These are phyloP conservation scores for Arxiozyma bovina DNA, from an alignment of 1,139 yeast genomes.

Conservation along the genomic window DNA sequence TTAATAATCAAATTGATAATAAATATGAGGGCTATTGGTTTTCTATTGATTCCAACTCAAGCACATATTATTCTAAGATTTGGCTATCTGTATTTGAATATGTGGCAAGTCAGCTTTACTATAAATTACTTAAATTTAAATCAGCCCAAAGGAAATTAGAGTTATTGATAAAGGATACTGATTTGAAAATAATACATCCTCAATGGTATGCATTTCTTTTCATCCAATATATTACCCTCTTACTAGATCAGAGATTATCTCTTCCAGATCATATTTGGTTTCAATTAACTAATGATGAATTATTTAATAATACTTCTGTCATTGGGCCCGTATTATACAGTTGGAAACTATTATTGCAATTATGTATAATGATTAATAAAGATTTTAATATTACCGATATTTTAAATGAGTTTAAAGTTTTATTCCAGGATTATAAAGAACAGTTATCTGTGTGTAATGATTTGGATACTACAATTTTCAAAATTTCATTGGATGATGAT, in stretches of 20 bases:
- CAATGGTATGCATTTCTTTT: conserved; percentile 7
- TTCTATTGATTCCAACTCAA: background rate
- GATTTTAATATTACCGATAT: conserved; percentile 25
- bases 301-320: conserved; percentile 1
- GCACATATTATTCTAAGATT: background rate
- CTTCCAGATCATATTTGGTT: conserved; percentile 9
- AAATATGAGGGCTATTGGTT: background rate
- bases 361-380: conserved; percentile 16
- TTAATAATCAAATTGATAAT: conserved; percentile 1
- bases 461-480: background rate
- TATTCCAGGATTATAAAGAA: conserved; percentile 19
- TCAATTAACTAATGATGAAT: conserved; percentile 6
- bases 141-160: conserved; percentile 8
- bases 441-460: conserved; percentile 8
- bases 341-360: conserved; percentile 22
- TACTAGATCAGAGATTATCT: conserved; percentile 13
- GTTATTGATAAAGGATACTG: background rate
- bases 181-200: background rate
- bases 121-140: conserved; percentile 9
- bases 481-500: conserved; percentile 1
- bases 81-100: conserved; percentile 19
- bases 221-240: conserved; percentile 6
- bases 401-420: conserved; percentile 22
- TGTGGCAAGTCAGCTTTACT: conserved; percentile 8
- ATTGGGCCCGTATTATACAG: conserved; percentile 13